phyloP scores from a whole-genome alignment of 2,329 filamentous ascomycete genomes.

The Aureobasidium musti region DNA sequence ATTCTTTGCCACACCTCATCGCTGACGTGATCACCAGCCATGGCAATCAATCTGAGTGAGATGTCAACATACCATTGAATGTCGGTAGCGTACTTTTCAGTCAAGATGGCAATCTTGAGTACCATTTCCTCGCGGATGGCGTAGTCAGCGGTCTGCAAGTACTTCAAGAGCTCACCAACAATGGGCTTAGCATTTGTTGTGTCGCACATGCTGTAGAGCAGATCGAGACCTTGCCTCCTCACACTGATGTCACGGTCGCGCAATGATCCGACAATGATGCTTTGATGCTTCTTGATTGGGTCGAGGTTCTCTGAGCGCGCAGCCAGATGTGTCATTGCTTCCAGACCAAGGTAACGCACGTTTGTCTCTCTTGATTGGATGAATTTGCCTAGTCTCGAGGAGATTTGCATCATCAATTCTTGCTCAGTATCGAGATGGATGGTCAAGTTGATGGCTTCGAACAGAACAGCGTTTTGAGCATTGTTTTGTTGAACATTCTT shows the following conservation, averaged over 20 bases:
- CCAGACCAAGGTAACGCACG: slow-evolving; percentile 89
- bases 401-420: slow-evolving; percentile 94
- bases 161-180: slow-evolving; percentile 88
- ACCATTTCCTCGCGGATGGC: slow-evolving; percentile 99
- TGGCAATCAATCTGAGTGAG: slow-evolving; percentile 86
- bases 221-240: slow-evolving; percentile 87
- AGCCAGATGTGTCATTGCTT: slow-evolving; percentile 97
- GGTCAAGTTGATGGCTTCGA: slow-evolving; percentile 97
- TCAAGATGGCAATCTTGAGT: slow-evolving; percentile 95
- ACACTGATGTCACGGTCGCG: slow-evolving; percentile 97
- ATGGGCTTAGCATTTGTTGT: slow-evolving; percentile 90
- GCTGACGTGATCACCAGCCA: slow-evolving; percentile 97
- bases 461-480: slow-evolving; percentile 94
- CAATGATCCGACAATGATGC: slow-evolving; percentile 89
- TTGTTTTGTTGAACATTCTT: slow-evolving; percentile 99
- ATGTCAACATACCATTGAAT: slow-evolving; percentile 99
- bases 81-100: slow-evolving; percentile 97
- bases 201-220: slow-evolving; percentile 99
- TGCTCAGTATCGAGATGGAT: slow-evolving; percentile 97
- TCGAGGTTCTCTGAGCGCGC: slow-evolving; percentile 91
- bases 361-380: slow-evolving; percentile 97
- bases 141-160: slow-evolving; percentile 94
- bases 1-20: slow-evolving; percentile 99
- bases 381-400: slow-evolving; percentile 84
- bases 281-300: slow-evolving; percentile 97